Conservation (phyloP, 1,284 basidiomycete genomes). For the Blastosporella zonata region DNA sequence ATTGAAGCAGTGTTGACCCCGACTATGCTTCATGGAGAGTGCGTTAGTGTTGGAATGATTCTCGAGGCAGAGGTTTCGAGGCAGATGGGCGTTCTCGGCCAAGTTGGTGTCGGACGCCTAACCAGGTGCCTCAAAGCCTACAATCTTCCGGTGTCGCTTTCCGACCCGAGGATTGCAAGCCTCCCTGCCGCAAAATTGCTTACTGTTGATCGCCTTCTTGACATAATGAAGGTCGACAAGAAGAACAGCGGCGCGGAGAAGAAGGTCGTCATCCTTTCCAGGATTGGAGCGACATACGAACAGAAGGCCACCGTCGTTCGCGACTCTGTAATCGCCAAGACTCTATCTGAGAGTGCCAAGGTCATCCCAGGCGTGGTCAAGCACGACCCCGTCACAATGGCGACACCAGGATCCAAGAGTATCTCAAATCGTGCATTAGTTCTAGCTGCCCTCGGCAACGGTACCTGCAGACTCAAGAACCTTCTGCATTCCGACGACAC, state of each 20-base stretch:
- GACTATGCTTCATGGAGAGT: conserved; percentile 90
- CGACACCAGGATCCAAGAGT: conserved; percentile 95
- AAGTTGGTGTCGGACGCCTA: conserved; percentile 87
- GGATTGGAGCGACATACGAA: conserved; percentile 92
- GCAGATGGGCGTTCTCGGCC: conserved; percentile 80
- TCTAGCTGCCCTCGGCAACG: conserved; percentile 87
- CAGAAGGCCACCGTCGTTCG: conserved; percentile 86
- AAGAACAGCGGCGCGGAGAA: conserved; percentile 92
- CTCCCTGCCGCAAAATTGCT: conserved; percentile 72
- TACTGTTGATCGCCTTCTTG: conserved; percentile 80
- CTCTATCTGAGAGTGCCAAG: conserved; percentile 74
- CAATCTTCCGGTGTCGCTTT: conserved; percentile 79
- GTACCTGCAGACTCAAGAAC: conserved; percentile 88
- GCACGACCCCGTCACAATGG: conserved; percentile 76
- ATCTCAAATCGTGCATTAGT: conserved; percentile 96
- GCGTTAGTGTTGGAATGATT: conserved; percentile 90
- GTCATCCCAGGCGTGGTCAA: conserved; percentile 68
- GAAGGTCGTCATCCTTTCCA: conserved; percentile 90
- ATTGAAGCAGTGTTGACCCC: conserved; percentile 94
- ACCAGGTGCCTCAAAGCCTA: conserved; percentile 83
- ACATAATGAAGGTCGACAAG: conserved; percentile 96
- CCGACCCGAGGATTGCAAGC: conserved; percentile 72
- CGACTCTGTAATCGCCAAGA: conserved; percentile 79
- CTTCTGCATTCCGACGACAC: conserved; percentile 97
- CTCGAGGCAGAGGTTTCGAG: conserved; percentile 91